Base-by-base conservation (phyloP, 2,329 filamentous ascomycete species). In the Fusarium heterosporum region DNA sequence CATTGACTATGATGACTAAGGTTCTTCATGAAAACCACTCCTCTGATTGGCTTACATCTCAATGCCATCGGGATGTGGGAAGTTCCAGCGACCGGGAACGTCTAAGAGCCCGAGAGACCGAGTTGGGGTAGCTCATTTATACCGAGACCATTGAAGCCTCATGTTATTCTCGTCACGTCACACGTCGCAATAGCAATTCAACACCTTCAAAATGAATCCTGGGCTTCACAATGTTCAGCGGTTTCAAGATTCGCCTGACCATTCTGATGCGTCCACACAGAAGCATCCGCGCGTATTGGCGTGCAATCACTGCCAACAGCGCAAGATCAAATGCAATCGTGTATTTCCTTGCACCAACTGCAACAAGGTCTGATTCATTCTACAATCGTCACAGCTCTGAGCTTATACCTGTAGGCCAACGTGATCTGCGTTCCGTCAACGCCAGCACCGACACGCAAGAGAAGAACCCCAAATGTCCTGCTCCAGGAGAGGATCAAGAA, bases 261-360 rank as follows among this genome's bases (percentile, higher is more conserved):
- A 61, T 41, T 61, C 57, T 6, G 59, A 62, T 17, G 36, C 36
- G 10, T 61, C 59, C 2, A 25, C 29, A 3, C 56, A 40, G 2
- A 61, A 61, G 14, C 43, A 30, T 1, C 48, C 41, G 25, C 48
- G 59, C 8, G 30, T 61, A n/a, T 41, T 61, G 17, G 56, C 59
- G 6, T 61, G 59, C 8, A 61, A 46, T 29, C 58, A 61, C 25
- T 61, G 59, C 13, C 59, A 61, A 19, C 57, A 61, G 25, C 59
- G 59, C 14, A 61, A 61, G 4, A 60, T 61, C 10, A 61, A 56
- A 43, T 61, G 59, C 42, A 61, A 62, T 17, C 59, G 59, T 7
- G 26, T 62, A 3, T 61, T 61, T 39, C 59, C 59, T 2, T 61
- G 59, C 13, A 42, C 16, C 3, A 55, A 61, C 10, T 61, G 59